phyloP scores from a whole-genome alignment of 257 asterid genomes.

The Orobanche coerulescens region DNA sequence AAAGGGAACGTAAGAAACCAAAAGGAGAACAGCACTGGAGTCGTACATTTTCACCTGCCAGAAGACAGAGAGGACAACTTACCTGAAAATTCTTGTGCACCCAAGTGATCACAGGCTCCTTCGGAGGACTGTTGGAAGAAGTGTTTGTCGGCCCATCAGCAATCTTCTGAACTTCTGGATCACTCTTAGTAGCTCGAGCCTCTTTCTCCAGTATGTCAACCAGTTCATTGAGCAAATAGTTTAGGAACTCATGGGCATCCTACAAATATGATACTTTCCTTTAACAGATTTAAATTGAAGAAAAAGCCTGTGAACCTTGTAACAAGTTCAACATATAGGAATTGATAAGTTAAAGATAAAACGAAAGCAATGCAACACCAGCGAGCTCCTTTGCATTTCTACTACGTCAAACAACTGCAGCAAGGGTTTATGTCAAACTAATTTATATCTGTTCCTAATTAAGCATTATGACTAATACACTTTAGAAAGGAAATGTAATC shows the following conservation, averaged over 20 bases:
- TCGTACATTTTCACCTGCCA: not conserved
- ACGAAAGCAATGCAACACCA: not conserved
- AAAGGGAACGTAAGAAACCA: not conserved
- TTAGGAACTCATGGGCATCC: conserved; percentile 93
- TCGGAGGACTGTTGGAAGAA: conserved; percentile 39
- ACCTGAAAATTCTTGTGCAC: conserved; percentile 94
- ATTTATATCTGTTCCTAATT: not conserved
- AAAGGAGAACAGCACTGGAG: not conserved
- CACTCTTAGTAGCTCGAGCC: conserved; percentile 49
- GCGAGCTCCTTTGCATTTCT: conserved; percentile 8
- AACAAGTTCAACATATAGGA: conserved; percentile 6
- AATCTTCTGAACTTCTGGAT: conserved; percentile 47
- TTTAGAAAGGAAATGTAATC: not conserved
- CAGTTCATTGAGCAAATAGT: conserved; percentile 76
- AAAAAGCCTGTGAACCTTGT: not conserved
- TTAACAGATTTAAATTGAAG: conserved; percentile 16
- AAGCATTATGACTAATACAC: not conserved
- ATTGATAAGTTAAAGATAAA: conserved; percentile 5
- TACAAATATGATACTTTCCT: conserved; percentile 20
- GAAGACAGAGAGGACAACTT: conserved; percentile 17
- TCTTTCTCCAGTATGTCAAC: conserved; percentile 90
- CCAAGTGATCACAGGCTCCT: conserved; percentile 77
- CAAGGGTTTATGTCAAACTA: not conserved
- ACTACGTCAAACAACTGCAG: conserved; percentile 12
- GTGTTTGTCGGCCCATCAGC: conserved; percentile 55